phyloP scores from a whole-genome alignment of 2,329 filamentous ascomycete genomes.

The Dothideomycetes sp. region DNA sequence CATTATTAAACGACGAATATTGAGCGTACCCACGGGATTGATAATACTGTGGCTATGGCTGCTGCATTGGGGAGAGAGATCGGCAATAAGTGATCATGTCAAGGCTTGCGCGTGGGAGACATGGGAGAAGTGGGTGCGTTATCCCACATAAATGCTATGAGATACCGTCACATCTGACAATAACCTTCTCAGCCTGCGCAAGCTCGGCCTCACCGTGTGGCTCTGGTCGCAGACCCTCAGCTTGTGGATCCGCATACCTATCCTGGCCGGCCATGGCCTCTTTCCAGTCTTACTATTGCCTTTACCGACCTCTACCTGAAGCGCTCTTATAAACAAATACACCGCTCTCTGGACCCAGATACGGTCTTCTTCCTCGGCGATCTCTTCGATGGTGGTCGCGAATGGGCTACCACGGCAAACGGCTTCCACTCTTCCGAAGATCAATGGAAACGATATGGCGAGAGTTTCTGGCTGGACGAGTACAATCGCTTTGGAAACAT shows the following conservation, averaged over 20 bases:
- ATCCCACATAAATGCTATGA: constrained; percentile 1
- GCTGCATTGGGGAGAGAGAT: constrained; percentile 77
- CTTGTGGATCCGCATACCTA: constrained; percentile 94
- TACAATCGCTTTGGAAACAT: constrained; percentile 78
- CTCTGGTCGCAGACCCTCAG: constrained; percentile 83
- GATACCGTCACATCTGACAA: too few species aligned
- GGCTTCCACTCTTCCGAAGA: constrained; percentile 45
- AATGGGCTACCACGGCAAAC: constrained; percentile 61
- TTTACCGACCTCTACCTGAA: constrained; percentile 88
- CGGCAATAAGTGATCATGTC: constrained; percentile 61
- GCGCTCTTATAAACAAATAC: constrained; percentile 69
- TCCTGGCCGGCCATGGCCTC: constrained; percentile 65
- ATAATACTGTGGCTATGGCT: constrained; percentile 58
- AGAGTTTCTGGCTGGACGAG: constrained; percentile 76
- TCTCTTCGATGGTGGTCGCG: constrained; percentile 86
- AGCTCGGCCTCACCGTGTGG: constrained; percentile 70
- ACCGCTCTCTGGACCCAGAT: constrained; percentile 67
- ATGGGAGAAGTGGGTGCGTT: constrained; percentile 84
- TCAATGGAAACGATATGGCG: constrained; percentile 64
- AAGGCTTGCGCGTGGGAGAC: constrained; percentile 66
- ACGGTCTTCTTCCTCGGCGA: constrained; percentile 87
- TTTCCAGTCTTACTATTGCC: constrained; percentile 53
- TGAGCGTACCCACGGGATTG: constrained; percentile 38
- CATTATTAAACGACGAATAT: constrained; percentile 2
- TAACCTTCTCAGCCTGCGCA: constrained; percentile 52